Percentiles rank a stretch among this genome's conserved stretches.
Evolutionary conservation across 1,139 yeast species (phyloP).

Genomic region (Yamadazyma spencermartinsiae): DNA sequence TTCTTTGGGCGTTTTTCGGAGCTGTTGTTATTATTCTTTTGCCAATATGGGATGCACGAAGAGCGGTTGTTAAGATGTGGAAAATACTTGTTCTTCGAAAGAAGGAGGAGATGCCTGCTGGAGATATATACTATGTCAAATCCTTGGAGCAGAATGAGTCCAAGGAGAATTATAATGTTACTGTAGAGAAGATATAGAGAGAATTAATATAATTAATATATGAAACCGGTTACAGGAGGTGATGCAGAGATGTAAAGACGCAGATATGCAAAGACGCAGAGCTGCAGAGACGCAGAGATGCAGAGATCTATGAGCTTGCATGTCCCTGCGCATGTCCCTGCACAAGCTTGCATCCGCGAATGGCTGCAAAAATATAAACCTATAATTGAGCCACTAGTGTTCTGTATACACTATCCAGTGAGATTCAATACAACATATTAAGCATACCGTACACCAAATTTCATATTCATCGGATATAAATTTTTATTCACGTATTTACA

Average conservation of each 20-base stretch:
- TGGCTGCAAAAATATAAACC: not conserved
- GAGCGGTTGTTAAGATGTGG: constrained; percentile 15
- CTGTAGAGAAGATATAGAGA: not conserved
- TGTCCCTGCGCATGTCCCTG: too few relatives aligned
- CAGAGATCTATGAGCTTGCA: too few relatives aligned
- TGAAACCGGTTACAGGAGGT: too few relatives aligned
- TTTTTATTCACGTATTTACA: too few relatives aligned
- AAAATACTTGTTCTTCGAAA: constrained; percentile 11
- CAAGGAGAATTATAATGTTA: not conserved
- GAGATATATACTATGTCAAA: constrained; percentile 15
- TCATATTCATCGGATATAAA: too few relatives aligned
- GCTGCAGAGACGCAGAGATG: too few relatives aligned
- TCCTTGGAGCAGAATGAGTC: constrained; percentile 10
- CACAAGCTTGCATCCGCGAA: not conserved
- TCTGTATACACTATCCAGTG: not conserved
- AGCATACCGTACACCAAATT: too few relatives aligned
- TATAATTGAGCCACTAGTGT: not conserved
- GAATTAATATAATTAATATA: too few relatives aligned
- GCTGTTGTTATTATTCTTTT: constrained; percentile 32
- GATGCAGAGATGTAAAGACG: too few relatives aligned
- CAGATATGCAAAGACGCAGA: too few relatives aligned
- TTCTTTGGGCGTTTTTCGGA: constrained; percentile 32
- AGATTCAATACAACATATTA: too few relatives aligned
- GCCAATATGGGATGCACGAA: constrained; percentile 37
- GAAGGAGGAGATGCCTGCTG: constrained; percentile 13